phyloP scores from a whole-genome alignment of 2,329 filamentous ascomycete species.

The Aspergillus japonicus region DNA sequence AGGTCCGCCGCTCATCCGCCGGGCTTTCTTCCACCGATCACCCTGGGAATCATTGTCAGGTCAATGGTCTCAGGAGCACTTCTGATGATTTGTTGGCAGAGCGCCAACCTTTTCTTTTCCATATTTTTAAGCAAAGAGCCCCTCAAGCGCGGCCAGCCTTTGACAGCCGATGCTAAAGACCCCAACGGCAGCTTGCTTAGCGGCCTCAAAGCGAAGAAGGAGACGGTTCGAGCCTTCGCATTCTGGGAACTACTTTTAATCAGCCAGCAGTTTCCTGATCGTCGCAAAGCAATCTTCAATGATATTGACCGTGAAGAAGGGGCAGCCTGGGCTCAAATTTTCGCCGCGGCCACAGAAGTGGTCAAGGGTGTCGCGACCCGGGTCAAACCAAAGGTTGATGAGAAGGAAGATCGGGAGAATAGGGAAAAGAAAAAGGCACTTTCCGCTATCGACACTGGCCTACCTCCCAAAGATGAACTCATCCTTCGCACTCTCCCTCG shows the following conservation, averaged over 20 bases:
- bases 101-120: slow-evolving; percentile 74
- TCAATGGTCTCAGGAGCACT: slow-evolving; percentile 64
- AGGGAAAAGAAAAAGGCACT: slow-evolving; percentile 47
- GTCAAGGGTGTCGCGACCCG: slow-evolving; percentile 67
- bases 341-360: slow-evolving; percentile 65
- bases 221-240: slow-evolving; percentile 75
- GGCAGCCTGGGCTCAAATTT: slow-evolving; percentile 78
- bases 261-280: slow-evolving; percentile 68
- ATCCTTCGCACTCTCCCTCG: slow-evolving; percentile 50
- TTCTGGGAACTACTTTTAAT: slow-evolving; percentile 89
- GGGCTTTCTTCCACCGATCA: slow-evolving; percentile 55
- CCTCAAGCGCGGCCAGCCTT: slow-evolving; percentile 76
- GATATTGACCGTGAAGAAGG: slow-evolving; percentile 82
- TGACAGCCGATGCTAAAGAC: slow-evolving; percentile 83
- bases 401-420: background rate
- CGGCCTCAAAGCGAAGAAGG: slow-evolving; percentile 79
- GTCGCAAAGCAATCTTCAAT: slow-evolving; percentile 77
- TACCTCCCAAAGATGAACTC: slow-evolving; percentile 46
- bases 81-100: slow-evolving; percentile 71
- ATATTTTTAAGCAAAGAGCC: slow-evolving; percentile 78
- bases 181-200: slow-evolving; percentile 86
- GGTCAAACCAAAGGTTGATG: slow-evolving; percentile 50
- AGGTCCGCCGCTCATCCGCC: slow-evolving; percentile 64
- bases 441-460: slow-evolving; percentile 31
- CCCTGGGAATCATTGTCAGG: slow-evolving; percentile 55